Conservation (phyloP, 371 early-diverging fungal genomes). For the Rhizomucor pusillus region DNA sequence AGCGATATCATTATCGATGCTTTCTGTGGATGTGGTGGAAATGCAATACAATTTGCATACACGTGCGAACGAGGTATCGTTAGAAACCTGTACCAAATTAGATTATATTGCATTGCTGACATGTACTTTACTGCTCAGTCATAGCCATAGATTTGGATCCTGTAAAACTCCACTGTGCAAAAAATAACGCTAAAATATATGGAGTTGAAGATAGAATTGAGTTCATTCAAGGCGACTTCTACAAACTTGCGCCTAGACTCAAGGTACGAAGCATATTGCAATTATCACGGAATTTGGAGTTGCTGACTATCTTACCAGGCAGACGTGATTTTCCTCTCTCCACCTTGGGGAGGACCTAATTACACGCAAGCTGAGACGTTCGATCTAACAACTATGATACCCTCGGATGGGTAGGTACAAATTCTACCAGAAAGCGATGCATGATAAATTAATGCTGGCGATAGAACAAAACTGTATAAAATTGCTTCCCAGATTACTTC, state of each 20-base stretch:
- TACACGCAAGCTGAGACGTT: slow-evolving; percentile 42
- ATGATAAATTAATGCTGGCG: no score
- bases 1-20: slow-evolving; percentile 83
- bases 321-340: slow-evolving; percentile 90
- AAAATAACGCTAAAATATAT: slow-evolving; percentile 86
- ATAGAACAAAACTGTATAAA: slow-evolving; percentile 59
- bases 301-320: slow-evolving; percentile 45
- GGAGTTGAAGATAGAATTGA: slow-evolving; percentile 91
- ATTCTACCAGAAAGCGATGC: no score
- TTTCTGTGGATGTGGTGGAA: slow-evolving; percentile 96
- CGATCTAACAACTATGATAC: slow-evolving; percentile 73
- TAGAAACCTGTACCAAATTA: neutral
- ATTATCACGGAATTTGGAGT: neutral
- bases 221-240: slow-evolving; percentile 85
- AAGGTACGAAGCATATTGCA: slow-evolving; percentile 34
- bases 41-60: slow-evolving; percentile 92
- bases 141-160: slow-evolving; percentile 94
- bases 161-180: slow-evolving; percentile 74
- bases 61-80: slow-evolving; percentile 67
- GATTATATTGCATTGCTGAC: neutral
- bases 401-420: slow-evolving; percentile 67
- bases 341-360: slow-evolving; percentile 91
- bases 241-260: slow-evolving; percentile 63
- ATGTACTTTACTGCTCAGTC: slow-evolving; percentile 44
- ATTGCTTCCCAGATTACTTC: slow-evolving; percentile 63